Base-by-base conservation (phyloP, 768 basidiomycete genomes). In the Coprinopsis cinerea region DNA sequence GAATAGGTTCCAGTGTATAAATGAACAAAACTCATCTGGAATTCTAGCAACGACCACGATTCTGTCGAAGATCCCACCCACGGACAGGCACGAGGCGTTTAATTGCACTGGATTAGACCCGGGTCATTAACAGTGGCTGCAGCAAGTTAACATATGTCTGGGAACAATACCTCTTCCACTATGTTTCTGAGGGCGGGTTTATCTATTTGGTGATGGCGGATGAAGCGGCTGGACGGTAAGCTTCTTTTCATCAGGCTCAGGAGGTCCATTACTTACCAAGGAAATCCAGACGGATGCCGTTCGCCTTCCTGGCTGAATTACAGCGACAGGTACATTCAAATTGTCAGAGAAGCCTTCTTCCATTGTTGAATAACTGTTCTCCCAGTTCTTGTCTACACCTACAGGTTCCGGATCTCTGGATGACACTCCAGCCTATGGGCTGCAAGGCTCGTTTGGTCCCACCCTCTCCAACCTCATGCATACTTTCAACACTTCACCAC, bases 131-230 rank as follows among this genome's bases (percentile, higher is more conserved):
- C 27, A 23, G 48, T 24, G 18, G 44, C n/a, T 47, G 61, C 64
- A 86, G 83, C 70, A 88, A 88, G 66, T 71, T 85, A 49, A 83
- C 83, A 49, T 91, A 92, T 75, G 88, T 86, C 50, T 92, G 89
- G 90, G 90, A 91, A 59, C 85, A 93, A 68, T 94, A 88, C 60
- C 75, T 94, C 9, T 94, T 97, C 60, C 93, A 97, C 68, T 96
- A 97, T 67, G 77, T 95, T 56, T 88, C 90, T 4, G 90, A 92
- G 55, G 84, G 83, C 15, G 91, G 91, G 0, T 82, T 89, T 63
- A 83, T 84, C 30, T 94, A 87, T 65, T 78, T 98, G 20, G 89
- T 93, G 48, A 93, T 99, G 84, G 91, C 92, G 4, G 92, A 98
- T 62, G 94, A 97, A 64, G 77, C 85, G 34, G 89, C 83, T 15